A percentile compares a stretch with the other conserved stretches of the same genome.
These are phyloP conservation scores for Epipyxis sp. DNA, from an alignment of 108 stramenopile genomes.

Conservation along the genomic window DNA sequence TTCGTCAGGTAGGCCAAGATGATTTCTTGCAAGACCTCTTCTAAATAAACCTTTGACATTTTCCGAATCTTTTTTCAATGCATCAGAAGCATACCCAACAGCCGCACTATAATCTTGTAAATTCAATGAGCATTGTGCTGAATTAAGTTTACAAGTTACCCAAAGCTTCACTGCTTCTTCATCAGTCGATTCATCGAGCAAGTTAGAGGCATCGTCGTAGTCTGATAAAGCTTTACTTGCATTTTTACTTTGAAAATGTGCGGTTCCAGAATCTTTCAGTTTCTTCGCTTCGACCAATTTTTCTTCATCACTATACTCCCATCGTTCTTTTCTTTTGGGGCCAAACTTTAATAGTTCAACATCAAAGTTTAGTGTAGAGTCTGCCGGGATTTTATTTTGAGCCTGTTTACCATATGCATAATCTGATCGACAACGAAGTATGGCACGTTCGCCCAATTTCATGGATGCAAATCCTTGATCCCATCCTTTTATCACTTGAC, in stretches of 20 bases:
- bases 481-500: slow-evolving; percentile 93
- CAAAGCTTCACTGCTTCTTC: slow-evolving; percentile 59
- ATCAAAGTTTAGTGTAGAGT: slow-evolving; percentile 53
- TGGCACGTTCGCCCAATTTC: slow-evolving; percentile 49
- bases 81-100: slow-evolving; percentile 66
- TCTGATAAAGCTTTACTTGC: slow-evolving; percentile 68
- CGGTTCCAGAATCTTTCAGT: slow-evolving; percentile 75
- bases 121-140: slow-evolving; percentile 84
- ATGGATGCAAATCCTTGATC: slow-evolving; percentile 68
- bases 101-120: slow-evolving; percentile 71
- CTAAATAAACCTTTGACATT: slow-evolving; percentile 88
- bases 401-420: slow-evolving; percentile 52
- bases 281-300: slow-evolving; percentile 67
- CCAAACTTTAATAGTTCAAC: slow-evolving; percentile 47
- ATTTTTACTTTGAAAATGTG: slow-evolving; percentile 69
- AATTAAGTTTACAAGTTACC: slow-evolving; percentile 75
- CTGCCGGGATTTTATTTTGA: slow-evolving; percentile 44
- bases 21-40: slow-evolving; percentile 69
- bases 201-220: slow-evolving; percentile 73
- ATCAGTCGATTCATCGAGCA: slow-evolving; percentile 65
- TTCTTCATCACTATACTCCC: slow-evolving; percentile 71
- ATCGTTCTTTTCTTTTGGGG: slow-evolving; percentile 56
- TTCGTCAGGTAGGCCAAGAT: slow-evolving; percentile 77
- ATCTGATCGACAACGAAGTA: slow-evolving; percentile 53
- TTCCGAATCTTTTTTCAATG: slow-evolving; percentile 65